Base-by-base conservation (phyloP, 768 basidiomycete genomes). In the Serendipita vermifera region DNA sequence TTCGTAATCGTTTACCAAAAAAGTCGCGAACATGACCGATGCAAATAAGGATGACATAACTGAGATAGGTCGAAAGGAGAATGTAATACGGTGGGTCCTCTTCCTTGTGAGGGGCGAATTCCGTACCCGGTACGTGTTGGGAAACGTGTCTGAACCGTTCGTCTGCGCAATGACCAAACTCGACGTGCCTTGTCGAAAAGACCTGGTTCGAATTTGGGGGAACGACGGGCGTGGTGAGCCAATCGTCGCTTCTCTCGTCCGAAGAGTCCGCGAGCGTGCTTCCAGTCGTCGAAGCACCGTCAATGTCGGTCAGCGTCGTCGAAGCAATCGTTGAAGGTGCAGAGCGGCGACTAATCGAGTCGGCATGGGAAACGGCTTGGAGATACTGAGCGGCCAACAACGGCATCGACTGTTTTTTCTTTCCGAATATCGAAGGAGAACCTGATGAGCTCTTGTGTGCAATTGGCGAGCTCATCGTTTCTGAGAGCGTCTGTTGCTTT, bases 21-120 rank as follows among this genome's bases (percentile, higher is more conserved):
- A 97, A 99, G 70, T 99, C 96, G 55, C 94, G 82, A 41, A 93
- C 71, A 65, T 98, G 96, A 17, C 96, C 96, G 43, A 99, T 70
- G 61, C 80, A 75, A 61, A 98, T 94, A 57, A 98, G 80, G 58
- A 97, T 76, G 62, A 98, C 78, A 71, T 94, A 98, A 72, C 86
- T 85, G 69, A 94, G 76, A 67, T 97, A 98, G 3, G 92, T 94
- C 6, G 87, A 82, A 59, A 98, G 69, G 38, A 97, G 77, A 64
- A 96, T 83, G 69, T 91, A 92, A 66, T 96, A 91, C 0, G 89
- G 87, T 3, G 94, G 94, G 64, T 93, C 89, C 61, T 84, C 80
- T 59, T 87, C 83, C 56, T 78, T 70, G 63, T 80, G 77, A 55
- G 72, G 58, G 86, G 65, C 1, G 77, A 70, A 5, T 71, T 67